phyloP scores from a whole-genome alignment of 1,284 basidiomycete species.

The Leccinum insigne region DNA sequence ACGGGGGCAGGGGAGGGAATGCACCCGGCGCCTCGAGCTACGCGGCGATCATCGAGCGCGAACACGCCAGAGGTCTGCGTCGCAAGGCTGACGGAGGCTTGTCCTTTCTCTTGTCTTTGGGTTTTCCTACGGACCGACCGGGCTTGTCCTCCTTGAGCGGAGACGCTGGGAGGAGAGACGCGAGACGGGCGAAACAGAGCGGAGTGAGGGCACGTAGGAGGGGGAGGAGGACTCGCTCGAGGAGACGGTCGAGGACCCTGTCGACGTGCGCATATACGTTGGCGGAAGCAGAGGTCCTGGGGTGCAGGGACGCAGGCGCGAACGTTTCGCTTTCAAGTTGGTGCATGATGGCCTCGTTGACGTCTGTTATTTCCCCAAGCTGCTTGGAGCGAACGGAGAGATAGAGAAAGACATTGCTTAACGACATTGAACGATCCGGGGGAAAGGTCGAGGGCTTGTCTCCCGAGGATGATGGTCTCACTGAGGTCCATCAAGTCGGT shows the following conservation, averaged over 20 bases:
- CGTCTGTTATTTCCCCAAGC: too few species aligned
- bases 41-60: slow-evolving; percentile 19
- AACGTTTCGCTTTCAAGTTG: slow-evolving; percentile 11
- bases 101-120: slow-evolving; percentile 5
- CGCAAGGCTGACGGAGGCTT: neutral
- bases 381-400: too few species aligned
- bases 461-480: too few species aligned
- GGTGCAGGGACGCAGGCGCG: slow-evolving; percentile 2
- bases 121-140: neutral
- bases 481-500: too few species aligned
- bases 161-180: neutral
- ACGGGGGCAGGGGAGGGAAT: too few species aligned
- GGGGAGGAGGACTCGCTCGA: slow-evolving; percentile 23
- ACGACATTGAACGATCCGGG: too few species aligned
- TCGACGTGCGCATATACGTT: slow-evolving; percentile 16
- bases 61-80: slow-evolving; percentile 15
- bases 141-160: slow-evolving; percentile 7
- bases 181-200: slow-evolving; percentile 13
- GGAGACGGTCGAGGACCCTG: slow-evolving; percentile 21
- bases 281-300: neutral
- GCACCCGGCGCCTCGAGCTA: slow-evolving; percentile 21
- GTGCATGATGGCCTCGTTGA: neutral
- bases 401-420: too few species aligned
- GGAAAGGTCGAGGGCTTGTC: too few species aligned
- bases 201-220: slow-evolving; percentile 22